phyloP scores from a whole-genome alignment of 2,329 filamentous ascomycete species.

The Paraconiothyrium brasiliense region DNA sequence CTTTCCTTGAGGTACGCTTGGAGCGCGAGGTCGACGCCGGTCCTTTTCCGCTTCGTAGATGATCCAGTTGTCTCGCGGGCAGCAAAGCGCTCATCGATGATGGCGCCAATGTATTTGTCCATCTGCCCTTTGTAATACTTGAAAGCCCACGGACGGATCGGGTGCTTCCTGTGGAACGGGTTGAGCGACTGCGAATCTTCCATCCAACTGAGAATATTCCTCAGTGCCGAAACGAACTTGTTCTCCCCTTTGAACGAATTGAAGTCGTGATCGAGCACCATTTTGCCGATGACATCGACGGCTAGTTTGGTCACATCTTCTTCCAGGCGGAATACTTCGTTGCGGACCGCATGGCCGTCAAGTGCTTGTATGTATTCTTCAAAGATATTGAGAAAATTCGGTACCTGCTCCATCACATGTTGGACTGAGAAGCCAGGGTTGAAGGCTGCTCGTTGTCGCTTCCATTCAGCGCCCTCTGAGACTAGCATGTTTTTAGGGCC shows the following conservation, averaged over 20 bases:
- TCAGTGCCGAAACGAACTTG: constrained; percentile 49
- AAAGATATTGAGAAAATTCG: constrained; percentile 49
- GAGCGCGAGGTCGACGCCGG: constrained; percentile 53
- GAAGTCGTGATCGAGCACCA: constrained; percentile 51
- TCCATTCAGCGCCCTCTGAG: constrained; percentile 52
- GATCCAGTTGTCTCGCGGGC: constrained; percentile 29
- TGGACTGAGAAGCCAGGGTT: constrained; percentile 53
- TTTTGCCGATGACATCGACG: constrained; percentile 55
- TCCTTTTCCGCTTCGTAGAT: constrained; percentile 37
- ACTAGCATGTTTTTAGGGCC: constrained; percentile 50
- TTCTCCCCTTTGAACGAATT: constrained; percentile 47
- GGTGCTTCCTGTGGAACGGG: constrained; percentile 49
- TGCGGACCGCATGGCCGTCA: constrained; percentile 43
- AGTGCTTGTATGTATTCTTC: constrained; percentile 47
- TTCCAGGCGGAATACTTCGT: constrained; percentile 53
- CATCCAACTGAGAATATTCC: constrained; percentile 48
- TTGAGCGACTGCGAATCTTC: constrained; percentile 43
- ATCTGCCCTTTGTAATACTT: constrained; percentile 49
- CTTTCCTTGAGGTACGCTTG: constrained; percentile 51
- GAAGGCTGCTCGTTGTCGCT: constrained; percentile 55
- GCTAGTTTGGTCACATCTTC: constrained; percentile 51
- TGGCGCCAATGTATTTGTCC: constrained; percentile 47
- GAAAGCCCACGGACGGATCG: constrained; percentile 46
- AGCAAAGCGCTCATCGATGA: constrained; percentile 51
- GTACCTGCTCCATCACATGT: constrained; percentile 52